Evolutionary conservation across 2,329 filamentous ascomycete species (phyloP), one percentile per base, ranked within the genome.

Genomic region (Colletotrichum tropicicola): DNA sequence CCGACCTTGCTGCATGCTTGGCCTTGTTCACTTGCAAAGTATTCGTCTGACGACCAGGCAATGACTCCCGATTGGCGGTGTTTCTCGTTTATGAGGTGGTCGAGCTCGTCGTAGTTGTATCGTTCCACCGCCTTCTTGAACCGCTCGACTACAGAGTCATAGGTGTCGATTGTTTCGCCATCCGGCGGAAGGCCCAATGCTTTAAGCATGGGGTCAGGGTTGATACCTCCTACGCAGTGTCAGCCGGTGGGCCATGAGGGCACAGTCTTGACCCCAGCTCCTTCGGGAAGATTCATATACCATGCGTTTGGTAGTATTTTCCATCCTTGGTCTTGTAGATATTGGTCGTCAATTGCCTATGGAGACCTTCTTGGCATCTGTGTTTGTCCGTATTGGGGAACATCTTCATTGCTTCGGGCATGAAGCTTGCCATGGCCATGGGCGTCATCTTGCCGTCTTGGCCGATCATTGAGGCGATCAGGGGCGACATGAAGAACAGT

Each of bases 241-340:
- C 13, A 39, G 25, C 19, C 7, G 5, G 6, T 1, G 3, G 17
- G 15, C 15, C 7, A 25, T 4, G 1, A 23, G n/a, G 7, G 6
- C 5, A 13, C 9, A 1, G 15, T 23, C 23, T 5, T 10, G 2
- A 2, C n/a, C n/a, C n/a, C n/a, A n/a, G n/a, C n/a, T n/a, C n/a
- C n/a, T n/a, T n/a, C n/a, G 19, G 13, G 21, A 5, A 19, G 0
- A 6, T 8, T 6, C 12, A 25, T 32, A 45, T 49, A 13, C 69
- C 68, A 17, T 73, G 72, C 5, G 68, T 45, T 49, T 74, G 70
- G 15, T 70, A 71, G 52, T 32, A 70, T 12, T 60, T 45, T 2
- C 71, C 71, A 13, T 75, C 68, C 7, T 56, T 68, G 6, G 71
- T 72, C 69, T 74, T 74, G 52, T 67, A 72, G 15, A 74, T 69